Conservation (phyloP, 257 asterid species). For the Lithospermum erythrorhizon region DNA sequence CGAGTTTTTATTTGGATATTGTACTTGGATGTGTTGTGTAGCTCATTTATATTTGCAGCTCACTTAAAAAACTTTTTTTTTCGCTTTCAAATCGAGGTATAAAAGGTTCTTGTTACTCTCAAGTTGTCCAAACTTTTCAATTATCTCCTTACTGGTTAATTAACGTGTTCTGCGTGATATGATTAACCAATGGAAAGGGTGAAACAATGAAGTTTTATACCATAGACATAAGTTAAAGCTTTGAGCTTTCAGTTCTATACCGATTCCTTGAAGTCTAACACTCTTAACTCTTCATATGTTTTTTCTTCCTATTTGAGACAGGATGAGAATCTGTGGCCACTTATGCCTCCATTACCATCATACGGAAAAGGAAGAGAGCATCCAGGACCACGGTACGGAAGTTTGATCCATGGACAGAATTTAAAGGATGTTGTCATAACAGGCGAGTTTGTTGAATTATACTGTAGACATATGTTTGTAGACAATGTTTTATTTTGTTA, state of each 20-base stretch:
- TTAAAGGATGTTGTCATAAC: conserved; percentile 78
- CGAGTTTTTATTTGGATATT: too few relatives aligned
- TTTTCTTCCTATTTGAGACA: conserved; percentile 24
- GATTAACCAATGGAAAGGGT: background rate
- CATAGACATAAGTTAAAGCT: background rate
- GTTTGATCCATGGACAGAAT: conserved; percentile 89
- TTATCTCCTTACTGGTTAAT: background rate
- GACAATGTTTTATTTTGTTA: background rate
- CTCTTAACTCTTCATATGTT: background rate
- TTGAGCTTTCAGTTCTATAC: background rate
- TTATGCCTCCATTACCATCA: conserved; percentile 96
- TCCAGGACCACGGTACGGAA: conserved; percentile 85
- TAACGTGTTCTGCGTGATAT: background rate
- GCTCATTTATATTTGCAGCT: too few relatives aligned
- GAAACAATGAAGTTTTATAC: background rate
- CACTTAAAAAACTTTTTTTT: too few relatives aligned
- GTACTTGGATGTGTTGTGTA: too few relatives aligned
- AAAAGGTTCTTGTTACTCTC: too few relatives aligned
- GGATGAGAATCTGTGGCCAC: conserved; percentile 75
- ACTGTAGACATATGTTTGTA: background rate
- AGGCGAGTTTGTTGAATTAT: conserved; percentile 26
- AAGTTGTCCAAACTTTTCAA: too few relatives aligned
- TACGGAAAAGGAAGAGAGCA: conserved; percentile 85
- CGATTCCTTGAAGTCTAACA: background rate
- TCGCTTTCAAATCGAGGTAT: too few relatives aligned